These are phyloP conservation scores for Ceratonia siliqua DNA, from an alignment of 306 rosid genomes.

Conservation along the genomic window DNA sequence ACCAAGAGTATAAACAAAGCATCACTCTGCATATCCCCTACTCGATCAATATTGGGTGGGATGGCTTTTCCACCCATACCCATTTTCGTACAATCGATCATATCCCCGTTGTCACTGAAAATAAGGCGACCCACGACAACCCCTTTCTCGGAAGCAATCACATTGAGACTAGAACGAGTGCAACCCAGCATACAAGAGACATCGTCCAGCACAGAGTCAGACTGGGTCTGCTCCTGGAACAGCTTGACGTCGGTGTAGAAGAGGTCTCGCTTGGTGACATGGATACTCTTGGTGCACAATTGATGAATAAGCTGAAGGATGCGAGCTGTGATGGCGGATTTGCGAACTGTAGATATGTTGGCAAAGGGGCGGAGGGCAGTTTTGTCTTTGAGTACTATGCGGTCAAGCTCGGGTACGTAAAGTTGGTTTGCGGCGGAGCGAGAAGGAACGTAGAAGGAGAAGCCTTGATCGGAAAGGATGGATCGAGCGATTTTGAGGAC, in stretches of 20 bases:
- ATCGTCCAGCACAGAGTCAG: conserved; percentile 84
- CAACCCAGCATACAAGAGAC: conserved; percentile 88
- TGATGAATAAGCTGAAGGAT: conserved; percentile 84
- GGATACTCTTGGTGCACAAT: conserved; percentile 75
- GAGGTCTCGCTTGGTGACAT: conserved; percentile 92
- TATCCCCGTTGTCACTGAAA: conserved; percentile 91
- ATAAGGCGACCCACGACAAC: conserved; percentile 87
- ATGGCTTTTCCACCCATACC: conserved; percentile 96
- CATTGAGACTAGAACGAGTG: conserved; percentile 84
- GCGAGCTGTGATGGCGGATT: conserved; percentile 68
- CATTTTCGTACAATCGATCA: conserved; percentile 96
- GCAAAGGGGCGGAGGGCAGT: conserved; percentile 72
- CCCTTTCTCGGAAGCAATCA: conserved; percentile 86
- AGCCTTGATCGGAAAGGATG: conserved; percentile 78
- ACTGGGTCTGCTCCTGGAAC: conserved; percentile 86
- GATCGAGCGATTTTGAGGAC: conserved; percentile 59
- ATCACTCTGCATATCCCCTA: conserved; percentile 93
- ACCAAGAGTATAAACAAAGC: conserved; percentile 83
- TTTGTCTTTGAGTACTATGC: conserved; percentile 82
- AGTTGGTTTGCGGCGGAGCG: conserved; percentile 83
- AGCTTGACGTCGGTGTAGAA: conserved; percentile 94
- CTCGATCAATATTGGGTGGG: conserved; percentile 86
- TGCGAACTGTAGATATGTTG: conserved; percentile 76
- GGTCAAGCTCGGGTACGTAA: conserved; percentile 86
- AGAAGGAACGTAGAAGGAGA: conserved; percentile 83